These are phyloP conservation scores for Chlamydomonas eustigma DNA, from an alignment of 139 green algal genomes.

Conservation along the genomic window DNA sequence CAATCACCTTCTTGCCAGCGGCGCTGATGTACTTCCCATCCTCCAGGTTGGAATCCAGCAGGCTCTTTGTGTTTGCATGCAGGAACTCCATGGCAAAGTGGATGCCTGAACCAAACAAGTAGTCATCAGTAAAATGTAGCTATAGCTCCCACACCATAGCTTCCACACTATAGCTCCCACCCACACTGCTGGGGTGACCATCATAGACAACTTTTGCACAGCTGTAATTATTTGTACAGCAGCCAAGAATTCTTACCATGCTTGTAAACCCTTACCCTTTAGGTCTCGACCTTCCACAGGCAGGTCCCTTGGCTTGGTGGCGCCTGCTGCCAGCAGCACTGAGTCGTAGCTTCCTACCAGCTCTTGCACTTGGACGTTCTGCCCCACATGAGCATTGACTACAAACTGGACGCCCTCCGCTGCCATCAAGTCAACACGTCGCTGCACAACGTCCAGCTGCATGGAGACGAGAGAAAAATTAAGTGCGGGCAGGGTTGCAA, in stretches of 20 bases:
- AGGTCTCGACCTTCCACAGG: slow-evolving; percentile 70
- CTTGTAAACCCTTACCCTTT: slow-evolving; percentile 35
- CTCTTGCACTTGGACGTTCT: slow-evolving; percentile 21
- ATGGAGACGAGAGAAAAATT: neutral
- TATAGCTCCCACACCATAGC: too few relatives aligned
- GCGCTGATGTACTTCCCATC: slow-evolving; percentile 77
- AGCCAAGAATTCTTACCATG: too few relatives aligned
- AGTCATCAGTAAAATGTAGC: too few relatives aligned
- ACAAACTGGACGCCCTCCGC: slow-evolving; percentile 82
- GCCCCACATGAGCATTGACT: slow-evolving; percentile 51
- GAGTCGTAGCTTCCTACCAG: slow-evolving; percentile 63
- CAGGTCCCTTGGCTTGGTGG: slow-evolving; percentile 89
- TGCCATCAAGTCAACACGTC: slow-evolving; percentile 91
- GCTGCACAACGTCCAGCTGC: slow-evolving; percentile 84
- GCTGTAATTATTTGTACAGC: neutral
- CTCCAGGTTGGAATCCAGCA: slow-evolving; percentile 78
- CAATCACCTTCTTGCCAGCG: slow-evolving; percentile 87
- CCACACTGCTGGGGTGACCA: too few relatives aligned
- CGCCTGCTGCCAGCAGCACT: slow-evolving; percentile 84
- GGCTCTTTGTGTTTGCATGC: slow-evolving; percentile 83
- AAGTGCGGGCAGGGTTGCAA: too few relatives aligned
- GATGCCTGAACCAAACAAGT: too few relatives aligned
- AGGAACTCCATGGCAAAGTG: slow-evolving; percentile 99
- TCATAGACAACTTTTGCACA: too few relatives aligned
- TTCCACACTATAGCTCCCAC: too few relatives aligned